Conservation (phyloP, 495 filamentous ascomycete genomes). For the Cairneyella variabilis region DNA sequence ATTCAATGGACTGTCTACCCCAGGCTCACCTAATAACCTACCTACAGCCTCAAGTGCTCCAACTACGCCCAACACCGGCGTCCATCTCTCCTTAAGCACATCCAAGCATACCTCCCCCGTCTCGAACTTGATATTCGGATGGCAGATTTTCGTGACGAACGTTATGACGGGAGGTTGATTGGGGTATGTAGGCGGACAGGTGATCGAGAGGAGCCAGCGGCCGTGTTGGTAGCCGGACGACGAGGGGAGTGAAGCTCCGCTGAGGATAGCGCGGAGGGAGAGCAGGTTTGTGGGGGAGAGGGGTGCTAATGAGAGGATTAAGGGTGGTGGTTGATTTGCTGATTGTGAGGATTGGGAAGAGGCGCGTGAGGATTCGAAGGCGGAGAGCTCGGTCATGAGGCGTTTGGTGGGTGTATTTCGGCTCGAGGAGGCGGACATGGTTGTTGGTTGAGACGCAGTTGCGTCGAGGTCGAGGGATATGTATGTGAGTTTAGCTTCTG, state of each 20-base stretch:
- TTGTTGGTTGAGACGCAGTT: too few relatives aligned
- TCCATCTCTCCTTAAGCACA: conserved; percentile 75
- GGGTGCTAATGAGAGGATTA: conserved; percentile 60
- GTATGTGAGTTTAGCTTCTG: too few relatives aligned
- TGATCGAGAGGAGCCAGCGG: conserved; percentile 76
- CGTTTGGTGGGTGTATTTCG: conserved; percentile 43
- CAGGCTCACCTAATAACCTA: conserved; percentile 71
- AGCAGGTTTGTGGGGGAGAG: conserved; percentile 68
- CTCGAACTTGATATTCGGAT: conserved; percentile 77
- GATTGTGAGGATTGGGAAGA: conserved; percentile 35
- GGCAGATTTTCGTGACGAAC: conserved; percentile 79
- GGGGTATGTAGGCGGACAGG: conserved; percentile 76
- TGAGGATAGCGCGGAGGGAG: conserved; percentile 76
- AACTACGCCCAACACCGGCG: conserved; percentile 75
- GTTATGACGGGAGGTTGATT: conserved; percentile 66
- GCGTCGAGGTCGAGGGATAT: too few relatives aligned
- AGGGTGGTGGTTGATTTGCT: conserved; percentile 24
- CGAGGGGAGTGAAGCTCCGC: conserved; percentile 54
- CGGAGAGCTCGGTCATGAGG: conserved; percentile 62
- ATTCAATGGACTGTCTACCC: conserved; percentile 81
- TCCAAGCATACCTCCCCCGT: conserved; percentile 94
- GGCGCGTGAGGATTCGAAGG: conserved; percentile 49
- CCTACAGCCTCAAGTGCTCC: conserved; percentile 68
- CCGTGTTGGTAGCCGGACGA: conserved; percentile 73
- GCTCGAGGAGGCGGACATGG: conserved; percentile 22